Conservation (phyloP, 306 rosid species). For the peach (Prunus persica) region DNA sequence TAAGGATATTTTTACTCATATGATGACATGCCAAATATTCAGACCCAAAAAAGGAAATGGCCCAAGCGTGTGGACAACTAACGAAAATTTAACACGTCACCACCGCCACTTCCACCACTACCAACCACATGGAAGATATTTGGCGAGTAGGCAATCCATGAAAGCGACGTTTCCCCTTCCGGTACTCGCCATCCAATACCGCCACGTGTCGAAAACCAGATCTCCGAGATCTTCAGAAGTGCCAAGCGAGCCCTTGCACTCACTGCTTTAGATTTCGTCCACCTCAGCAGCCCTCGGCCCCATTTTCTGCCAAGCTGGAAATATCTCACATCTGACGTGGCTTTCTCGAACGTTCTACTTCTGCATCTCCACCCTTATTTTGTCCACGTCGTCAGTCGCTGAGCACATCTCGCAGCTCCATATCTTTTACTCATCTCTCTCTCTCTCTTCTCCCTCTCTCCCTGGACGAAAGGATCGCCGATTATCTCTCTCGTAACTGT, state of each 20-base stretch:
- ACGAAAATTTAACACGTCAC: not conserved
- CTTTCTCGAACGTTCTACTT: conserved; percentile 28
- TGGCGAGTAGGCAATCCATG: not conserved
- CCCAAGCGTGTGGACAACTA: not conserved
- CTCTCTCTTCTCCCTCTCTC: not conserved
- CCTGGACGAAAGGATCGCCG: conserved; percentile 25
- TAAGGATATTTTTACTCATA: not conserved
- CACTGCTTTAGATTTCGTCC: conserved; percentile 63
- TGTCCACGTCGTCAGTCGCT: conserved; percentile 42
- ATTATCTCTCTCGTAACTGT: conserved; percentile 23
- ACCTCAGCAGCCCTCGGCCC: conserved; percentile 28
- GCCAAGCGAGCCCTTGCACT: conserved; percentile 21
- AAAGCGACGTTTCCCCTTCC: not conserved
- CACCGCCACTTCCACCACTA: not conserved
- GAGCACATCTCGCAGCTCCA: conserved; percentile 26
- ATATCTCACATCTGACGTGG: conserved; percentile 53
- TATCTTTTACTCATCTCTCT: not conserved
- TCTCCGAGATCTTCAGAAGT: conserved; percentile 33
- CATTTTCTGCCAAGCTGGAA: conserved; percentile 40
- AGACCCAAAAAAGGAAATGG: not conserved
- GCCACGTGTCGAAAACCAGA: conserved; percentile 12
- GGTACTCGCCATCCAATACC: not conserved
- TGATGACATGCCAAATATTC: not conserved
- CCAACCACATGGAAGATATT: not conserved
- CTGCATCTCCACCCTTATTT: conserved; percentile 36